phyloP scores from a whole-genome alignment of 371 early-diverging fungal species.

The Polyrhizophydium stewartii region DNA sequence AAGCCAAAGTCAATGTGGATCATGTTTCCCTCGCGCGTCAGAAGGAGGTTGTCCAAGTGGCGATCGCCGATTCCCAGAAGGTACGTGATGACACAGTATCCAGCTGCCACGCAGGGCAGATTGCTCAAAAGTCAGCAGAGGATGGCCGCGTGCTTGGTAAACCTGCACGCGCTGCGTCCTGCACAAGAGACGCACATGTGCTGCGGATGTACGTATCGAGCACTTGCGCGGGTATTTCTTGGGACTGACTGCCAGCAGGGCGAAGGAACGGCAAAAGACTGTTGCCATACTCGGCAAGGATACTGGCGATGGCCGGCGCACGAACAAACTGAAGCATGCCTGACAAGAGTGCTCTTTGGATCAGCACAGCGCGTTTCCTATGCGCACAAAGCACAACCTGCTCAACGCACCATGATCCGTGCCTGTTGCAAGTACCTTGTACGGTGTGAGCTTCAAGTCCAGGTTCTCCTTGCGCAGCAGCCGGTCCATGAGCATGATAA shows the following conservation, averaged over 20 bases:
- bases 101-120: too few relatives aligned
- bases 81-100: slow-evolving; percentile 97
- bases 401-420: slow-evolving; percentile 64
- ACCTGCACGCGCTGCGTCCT: neutral
- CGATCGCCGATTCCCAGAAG: slow-evolving; percentile 98
- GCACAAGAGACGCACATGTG: slow-evolving; percentile 62
- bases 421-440: slow-evolving; percentile 92
- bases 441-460: slow-evolving; percentile 88
- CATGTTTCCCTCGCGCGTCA: slow-evolving; percentile 79
- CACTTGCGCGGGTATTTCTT: slow-evolving; percentile 64
- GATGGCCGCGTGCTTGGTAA: too few relatives aligned
- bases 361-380: neutral
- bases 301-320: slow-evolving; percentile 78
- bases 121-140: neutral
- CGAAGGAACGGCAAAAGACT: slow-evolving; percentile 76
- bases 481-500: slow-evolving; percentile 93
- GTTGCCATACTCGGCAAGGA: slow-evolving; percentile 81
- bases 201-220: slow-evolving; percentile 95
- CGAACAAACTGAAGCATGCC: slow-evolving; percentile 88
- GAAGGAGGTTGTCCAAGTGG: slow-evolving; percentile 92
- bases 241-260: slow-evolving; percentile 41
- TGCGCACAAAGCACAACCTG: slow-evolving; percentile 3
- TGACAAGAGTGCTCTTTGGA: too few relatives aligned
- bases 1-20: slow-evolving; percentile 99
- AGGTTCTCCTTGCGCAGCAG: slow-evolving; percentile 89